Evolutionary conservation across 805 yeast species (phyloP).

Genomic region (Cyberlindnera euphorbiiphila): DNA sequence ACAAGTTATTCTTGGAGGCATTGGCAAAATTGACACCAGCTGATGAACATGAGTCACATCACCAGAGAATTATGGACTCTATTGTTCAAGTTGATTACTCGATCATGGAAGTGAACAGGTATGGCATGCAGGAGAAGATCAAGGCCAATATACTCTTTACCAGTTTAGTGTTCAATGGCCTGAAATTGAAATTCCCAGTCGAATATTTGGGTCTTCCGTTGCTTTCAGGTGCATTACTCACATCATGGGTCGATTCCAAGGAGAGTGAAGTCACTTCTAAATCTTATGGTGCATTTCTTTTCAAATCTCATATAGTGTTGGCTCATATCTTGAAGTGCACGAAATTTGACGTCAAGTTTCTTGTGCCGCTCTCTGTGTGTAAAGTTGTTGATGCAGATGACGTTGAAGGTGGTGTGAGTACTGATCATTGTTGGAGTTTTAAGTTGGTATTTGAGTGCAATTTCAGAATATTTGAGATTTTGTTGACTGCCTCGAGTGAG

Average conservation of each 20-base stretch:
- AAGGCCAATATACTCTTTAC: slow-evolving; percentile 17
- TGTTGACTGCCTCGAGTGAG: slow-evolving; percentile 32
- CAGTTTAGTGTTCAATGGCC: slow-evolving; percentile 15
- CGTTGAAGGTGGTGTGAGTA: slow-evolving; percentile 27
- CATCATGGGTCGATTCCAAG: slow-evolving; percentile 35
- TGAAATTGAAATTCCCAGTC: slow-evolving; percentile 30
- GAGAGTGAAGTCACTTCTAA: slow-evolving; percentile 12
- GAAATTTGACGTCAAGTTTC: slow-evolving; percentile 37
- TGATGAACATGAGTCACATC: slow-evolving; percentile 16
- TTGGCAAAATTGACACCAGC: slow-evolving; percentile 30
- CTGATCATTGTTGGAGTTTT: slow-evolving; percentile 32
- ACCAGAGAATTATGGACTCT: slow-evolving; percentile 16
- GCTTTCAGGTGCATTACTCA: slow-evolving; percentile 40
- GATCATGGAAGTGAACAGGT: slow-evolving; percentile 30
- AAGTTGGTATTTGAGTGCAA: slow-evolving; percentile 46
- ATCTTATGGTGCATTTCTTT: slow-evolving; percentile 38
- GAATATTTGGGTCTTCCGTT: slow-evolving; percentile 45
- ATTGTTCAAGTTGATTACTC: slow-evolving; percentile 22
- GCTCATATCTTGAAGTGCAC: slow-evolving; percentile 27
- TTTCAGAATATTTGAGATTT: slow-evolving; percentile 41
- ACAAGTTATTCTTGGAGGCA: slow-evolving; percentile 46
- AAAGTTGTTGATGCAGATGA: slow-evolving; percentile 29
- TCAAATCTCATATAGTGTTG: slow-evolving; percentile 48
- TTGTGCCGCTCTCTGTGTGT: slow-evolving; percentile 44
- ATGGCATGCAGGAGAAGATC: slow-evolving; percentile 25